A percentile compares a stretch with the other conserved stretches of the same genome.
These are phyloP conservation scores for Stereum hirsutum DNA, from an alignment of 1,284 basidiomycete genomes.

Conservation along the genomic window DNA sequence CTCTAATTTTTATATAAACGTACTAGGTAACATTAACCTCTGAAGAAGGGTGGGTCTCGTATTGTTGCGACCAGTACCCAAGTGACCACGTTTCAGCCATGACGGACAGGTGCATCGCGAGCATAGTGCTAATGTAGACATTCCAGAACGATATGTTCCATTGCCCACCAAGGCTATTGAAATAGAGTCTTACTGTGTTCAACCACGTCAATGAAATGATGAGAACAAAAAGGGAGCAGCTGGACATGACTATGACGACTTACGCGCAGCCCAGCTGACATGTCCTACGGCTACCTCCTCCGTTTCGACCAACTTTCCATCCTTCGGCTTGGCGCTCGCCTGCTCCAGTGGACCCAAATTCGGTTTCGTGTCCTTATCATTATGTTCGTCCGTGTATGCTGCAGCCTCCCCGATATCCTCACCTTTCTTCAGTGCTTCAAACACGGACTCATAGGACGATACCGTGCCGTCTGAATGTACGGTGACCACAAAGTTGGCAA, in stretches of 20 bases:
- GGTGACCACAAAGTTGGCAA: conserved; percentile 61
- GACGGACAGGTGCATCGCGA: conserved; percentile 12
- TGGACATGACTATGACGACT: too few relatives aligned
- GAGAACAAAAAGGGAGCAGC: conserved; percentile 6
- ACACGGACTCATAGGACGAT: conserved; percentile 34
- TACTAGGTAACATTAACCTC: conserved; percentile 21
- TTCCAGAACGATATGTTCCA: conserved; percentile 23
- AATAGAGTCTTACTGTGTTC: too few relatives aligned
- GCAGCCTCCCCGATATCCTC: conserved; percentile 27
- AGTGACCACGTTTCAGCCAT: conserved; percentile 33
- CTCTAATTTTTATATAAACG: too few relatives aligned
- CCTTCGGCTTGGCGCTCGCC: conserved; percentile 15
- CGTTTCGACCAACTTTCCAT: conserved; percentile 45
- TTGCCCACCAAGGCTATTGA: conserved; percentile 22
- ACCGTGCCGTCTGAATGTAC: conserved; percentile 44
- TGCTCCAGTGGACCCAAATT: conserved; percentile 27
- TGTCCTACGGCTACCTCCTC: conserved; percentile 54
- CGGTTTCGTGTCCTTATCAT: conserved; percentile 21
- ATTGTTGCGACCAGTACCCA: conserved; percentile 33
- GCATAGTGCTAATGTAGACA: conserved; percentile 14
- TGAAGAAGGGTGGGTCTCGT: conserved; percentile 20
- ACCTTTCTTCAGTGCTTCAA: conserved; percentile 32
- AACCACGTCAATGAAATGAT: neutral
- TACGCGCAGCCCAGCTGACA: conserved; percentile 37
- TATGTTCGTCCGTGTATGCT: too few relatives aligned